Base-by-base conservation (phyloP, 305 asterid genomes). In the Solanum hybrid region DNA sequence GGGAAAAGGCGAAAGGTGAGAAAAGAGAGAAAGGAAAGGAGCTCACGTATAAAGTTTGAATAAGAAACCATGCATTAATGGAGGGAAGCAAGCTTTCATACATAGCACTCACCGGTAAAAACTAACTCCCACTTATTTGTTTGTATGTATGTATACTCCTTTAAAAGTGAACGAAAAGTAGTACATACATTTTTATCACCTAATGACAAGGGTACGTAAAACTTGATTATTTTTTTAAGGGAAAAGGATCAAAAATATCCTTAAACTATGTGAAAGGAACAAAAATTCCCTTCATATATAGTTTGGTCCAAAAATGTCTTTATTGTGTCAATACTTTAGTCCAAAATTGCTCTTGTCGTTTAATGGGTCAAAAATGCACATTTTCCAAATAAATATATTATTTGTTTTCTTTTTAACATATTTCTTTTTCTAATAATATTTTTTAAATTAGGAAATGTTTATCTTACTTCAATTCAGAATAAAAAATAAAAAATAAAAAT, bases 11-110 rank as follows among this genome's bases (percentile, higher is more conserved):
- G 2, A 81, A 81, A 26, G 36, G 15, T 26, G 70, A 24, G 34
- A 80, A 37, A 37, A 77, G 3, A 26, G 68, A 80, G 86, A 12
- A 80, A 81, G 34, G 24, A 22, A 39, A 83, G 73, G 72, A 84
- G 39, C 20, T 83, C 38, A 83, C 39, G 29, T 83, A 27, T 41
- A 45, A 29, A 22, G 76, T 51, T 84, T 84, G 88, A 84, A 84
- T 51, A 5, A 4, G 11, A 29, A 29, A 45, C 34, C 12, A 51
- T 84, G 76, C 88, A 84, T 31, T 84, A 51, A 84, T 31, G 88
- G 88, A 31, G 88, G 76, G 75, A 83, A 45, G 32, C 3, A 83
- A 83, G 39, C 17, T 83, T 83, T 83, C 73, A 41, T 27, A 82
- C 72, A 27, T 33, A 78, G 41, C 45, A 20, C 45, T 78, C 45